Conservation (phyloP, 805 yeast species). For the Saturnispora besseyi region DNA sequence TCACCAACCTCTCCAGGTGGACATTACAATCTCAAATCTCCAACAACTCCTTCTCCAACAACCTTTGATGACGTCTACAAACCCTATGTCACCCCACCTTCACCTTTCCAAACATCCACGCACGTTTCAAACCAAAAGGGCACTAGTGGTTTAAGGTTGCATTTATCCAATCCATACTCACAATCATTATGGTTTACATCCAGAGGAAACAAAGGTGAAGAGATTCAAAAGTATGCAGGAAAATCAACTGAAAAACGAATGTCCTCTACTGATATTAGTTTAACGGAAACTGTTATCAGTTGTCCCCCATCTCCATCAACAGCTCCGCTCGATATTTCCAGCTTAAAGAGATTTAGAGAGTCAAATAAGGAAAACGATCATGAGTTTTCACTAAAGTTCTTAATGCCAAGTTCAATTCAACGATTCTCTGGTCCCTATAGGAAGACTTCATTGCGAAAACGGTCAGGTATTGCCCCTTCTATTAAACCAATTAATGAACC, state of each 20-base stretch:
- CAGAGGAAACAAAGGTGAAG: conserved; percentile 29
- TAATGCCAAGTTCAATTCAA: conserved; percentile 1
- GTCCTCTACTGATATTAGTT: background rate
- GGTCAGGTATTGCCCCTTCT: background rate
- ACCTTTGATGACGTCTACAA: conserved; percentile 11
- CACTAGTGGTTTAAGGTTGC: background rate
- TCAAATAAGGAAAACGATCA: background rate
- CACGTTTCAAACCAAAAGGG: background rate
- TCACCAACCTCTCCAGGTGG: background rate
- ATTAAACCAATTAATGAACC: conserved; percentile 1
- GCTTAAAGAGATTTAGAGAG: background rate
- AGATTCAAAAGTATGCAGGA: conserved; percentile 17
- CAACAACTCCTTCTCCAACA: background rate
- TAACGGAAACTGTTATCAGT: background rate
- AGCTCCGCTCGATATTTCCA: background rate
- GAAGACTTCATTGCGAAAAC: background rate
- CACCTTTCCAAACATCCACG: conserved; percentile 12
- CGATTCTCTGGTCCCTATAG: background rate
- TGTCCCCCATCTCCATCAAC: background rate
- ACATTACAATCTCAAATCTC: background rate
- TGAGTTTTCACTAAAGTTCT: background rate
- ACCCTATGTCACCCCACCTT: conserved; percentile 14
- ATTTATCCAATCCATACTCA: conserved; percentile 32
- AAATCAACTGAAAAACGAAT: background rate
- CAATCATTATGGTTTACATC: conserved; percentile 33